These are phyloP conservation scores for Annulohypoxylon maeteangense DNA, from an alignment of 495 filamentous ascomycete genomes.

Conservation along the genomic window DNA sequence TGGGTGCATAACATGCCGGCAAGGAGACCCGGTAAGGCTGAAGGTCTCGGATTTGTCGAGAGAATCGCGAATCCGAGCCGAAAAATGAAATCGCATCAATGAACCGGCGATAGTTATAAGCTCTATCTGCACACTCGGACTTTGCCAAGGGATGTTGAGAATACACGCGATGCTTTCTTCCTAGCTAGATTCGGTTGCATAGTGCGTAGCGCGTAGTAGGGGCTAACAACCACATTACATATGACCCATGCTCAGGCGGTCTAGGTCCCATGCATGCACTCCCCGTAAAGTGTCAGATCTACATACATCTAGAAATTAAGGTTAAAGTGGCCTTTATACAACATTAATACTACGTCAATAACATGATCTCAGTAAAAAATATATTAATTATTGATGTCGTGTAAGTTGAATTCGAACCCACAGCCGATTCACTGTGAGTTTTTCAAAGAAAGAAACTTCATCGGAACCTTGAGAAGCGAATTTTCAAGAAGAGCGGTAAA, in stretches of 20 bases:
- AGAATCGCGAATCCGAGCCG: not conserved
- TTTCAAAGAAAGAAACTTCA: not conserved
- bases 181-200: not conserved
- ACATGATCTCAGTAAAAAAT: not conserved
- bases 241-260: not conserved
- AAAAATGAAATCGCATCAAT: not conserved
- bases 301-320: constrained; percentile 1
- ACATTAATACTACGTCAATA: not conserved
- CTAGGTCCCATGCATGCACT: not conserved
- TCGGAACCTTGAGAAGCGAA: not conserved
- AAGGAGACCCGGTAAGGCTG: not conserved
- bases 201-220: too few species aligned
- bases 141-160: not conserved
- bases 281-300: constrained; percentile 8
- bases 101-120: not conserved
- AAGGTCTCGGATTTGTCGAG: not conserved
- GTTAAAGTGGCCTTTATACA: not conserved
- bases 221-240: not conserved
- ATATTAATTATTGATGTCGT: not conserved
- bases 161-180: not conserved
- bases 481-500: not conserved
- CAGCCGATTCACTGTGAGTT: not conserved
- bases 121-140: not conserved
- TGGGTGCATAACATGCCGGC: not conserved
- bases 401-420: not conserved